Conservation (phyloP, 2,329 filamentous ascomycete genomes). For the Pestalotiopsis sp. region DNA sequence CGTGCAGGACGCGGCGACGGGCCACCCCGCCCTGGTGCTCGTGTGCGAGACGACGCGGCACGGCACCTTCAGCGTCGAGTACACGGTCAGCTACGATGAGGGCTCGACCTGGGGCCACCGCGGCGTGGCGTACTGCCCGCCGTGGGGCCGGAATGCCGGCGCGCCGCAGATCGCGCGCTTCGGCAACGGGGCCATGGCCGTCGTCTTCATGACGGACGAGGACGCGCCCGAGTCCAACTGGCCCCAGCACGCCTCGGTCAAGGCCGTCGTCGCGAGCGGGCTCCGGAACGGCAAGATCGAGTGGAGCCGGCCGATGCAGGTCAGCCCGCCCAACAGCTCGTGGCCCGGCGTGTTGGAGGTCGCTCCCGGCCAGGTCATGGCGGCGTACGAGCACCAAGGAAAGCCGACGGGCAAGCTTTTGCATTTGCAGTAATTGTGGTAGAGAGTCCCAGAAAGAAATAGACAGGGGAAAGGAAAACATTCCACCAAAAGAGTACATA, state of each 20-base stretch:
- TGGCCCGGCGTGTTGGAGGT: conserved; percentile 41
- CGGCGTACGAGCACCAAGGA: conserved; percentile 30
- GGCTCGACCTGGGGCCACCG: conserved; percentile 41
- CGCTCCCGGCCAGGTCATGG: conserved; percentile 30
- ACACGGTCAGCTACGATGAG: conserved; percentile 46
- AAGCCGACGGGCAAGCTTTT: conserved; percentile 30
- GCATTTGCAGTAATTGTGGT: conserved; percentile 11
- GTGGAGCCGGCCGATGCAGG: conserved; percentile 34
- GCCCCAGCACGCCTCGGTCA: conserved; percentile 42
- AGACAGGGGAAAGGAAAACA: background rate
- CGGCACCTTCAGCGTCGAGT: conserved; percentile 44
- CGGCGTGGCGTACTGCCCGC: conserved; percentile 42
- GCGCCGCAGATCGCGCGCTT: conserved; percentile 47
- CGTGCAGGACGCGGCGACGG: conserved; percentile 26
- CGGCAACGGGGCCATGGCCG: conserved; percentile 39
- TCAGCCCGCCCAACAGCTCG: conserved; percentile 33
- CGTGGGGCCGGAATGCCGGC: conserved; percentile 41
- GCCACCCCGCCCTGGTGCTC: conserved; percentile 41
- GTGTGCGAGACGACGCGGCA: conserved; percentile 48
- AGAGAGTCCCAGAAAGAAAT: background rate
- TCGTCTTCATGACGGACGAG: conserved; percentile 51
- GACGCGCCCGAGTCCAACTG: conserved; percentile 37
- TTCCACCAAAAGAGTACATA: background rate
- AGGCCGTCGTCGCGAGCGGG: conserved; percentile 39
- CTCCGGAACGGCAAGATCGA: conserved; percentile 33